Evolutionary conservation across 768 basidiomycete species (phyloP).

Genomic region (Macrolepiota dolichaula): DNA sequence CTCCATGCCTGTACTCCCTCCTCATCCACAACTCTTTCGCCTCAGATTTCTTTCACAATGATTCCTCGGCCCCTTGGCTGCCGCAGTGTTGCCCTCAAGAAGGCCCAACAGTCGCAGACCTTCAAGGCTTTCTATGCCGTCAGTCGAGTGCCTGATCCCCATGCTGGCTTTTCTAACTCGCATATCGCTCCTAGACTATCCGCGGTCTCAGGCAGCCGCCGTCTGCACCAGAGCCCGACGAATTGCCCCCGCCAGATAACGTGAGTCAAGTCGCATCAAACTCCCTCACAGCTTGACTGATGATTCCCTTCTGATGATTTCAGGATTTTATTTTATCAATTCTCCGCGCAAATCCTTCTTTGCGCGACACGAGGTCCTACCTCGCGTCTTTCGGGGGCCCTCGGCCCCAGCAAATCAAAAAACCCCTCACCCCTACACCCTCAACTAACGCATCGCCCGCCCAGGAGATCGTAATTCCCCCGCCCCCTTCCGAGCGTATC

Average conservation of each 20-base stretch:
- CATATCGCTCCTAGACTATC: conserved; percentile 32
- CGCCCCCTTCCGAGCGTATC: conserved; percentile 21
- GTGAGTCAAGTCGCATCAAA: conserved; percentile 28
- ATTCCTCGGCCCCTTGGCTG: conserved; percentile 29
- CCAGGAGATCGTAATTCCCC: conserved; percentile 24
- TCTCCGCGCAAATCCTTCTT: conserved; percentile 86
- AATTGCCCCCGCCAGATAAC: conserved; percentile 44
- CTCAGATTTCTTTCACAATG: conserved; percentile 24
- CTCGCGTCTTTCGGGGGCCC: conserved; percentile 81
- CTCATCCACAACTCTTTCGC: conserved; percentile 13
- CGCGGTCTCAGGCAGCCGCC: conserved; percentile 33
- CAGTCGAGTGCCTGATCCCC: conserved; percentile 19
- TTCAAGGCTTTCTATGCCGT: conserved; percentile 59
- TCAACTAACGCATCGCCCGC: conserved; percentile 21
- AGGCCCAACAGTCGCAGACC: conserved; percentile 33
- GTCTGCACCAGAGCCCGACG: conserved; percentile 30
- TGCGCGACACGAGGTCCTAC: conserved; percentile 87
- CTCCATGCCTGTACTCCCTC: conserved; percentile 27
- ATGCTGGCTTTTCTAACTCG: conserved; percentile 3
- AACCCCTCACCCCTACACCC: conserved; percentile 4
- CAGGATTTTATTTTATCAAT: conserved; percentile 98
- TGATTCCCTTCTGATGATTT: conserved; percentile 1
- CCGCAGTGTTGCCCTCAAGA: conserved; percentile 22
- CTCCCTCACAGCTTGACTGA: conserved; percentile 11
- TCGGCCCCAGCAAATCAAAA: conserved; percentile 38